Percentiles rank a stretch among this genome's conserved stretches.
phyloP scores from a whole-genome alignment of 2,329 filamentous ascomycete genomes.

The Dactylellina drechsleri region DNA sequence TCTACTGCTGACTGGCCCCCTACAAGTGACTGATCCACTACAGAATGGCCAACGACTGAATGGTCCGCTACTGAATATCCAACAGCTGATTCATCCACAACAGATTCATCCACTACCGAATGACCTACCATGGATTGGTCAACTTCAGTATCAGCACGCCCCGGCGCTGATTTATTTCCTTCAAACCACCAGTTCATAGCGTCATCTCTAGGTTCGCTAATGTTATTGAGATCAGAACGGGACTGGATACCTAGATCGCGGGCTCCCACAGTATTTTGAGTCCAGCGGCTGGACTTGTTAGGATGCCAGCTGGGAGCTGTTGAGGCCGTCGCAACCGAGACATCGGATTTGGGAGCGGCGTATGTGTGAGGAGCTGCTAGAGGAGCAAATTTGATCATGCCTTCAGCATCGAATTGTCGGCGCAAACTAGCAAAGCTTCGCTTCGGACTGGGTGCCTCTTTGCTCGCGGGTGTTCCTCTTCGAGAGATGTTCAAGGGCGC shows the following conservation, averaged over 20 bases:
- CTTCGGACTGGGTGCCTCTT: conserved; percentile 27
- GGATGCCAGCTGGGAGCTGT: conserved; percentile 48
- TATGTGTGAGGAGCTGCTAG: conserved; percentile 33
- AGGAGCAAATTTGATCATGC: conserved; percentile 38
- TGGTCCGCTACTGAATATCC: conserved; percentile 37
- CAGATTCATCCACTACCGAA: conserved; percentile 26
- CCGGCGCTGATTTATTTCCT: conserved; percentile 24
- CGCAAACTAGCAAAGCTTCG: conserved; percentile 49
- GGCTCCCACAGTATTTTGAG: conserved; percentile 28
- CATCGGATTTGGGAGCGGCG: conserved; percentile 32
- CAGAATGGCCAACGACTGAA: conserved; percentile 20
- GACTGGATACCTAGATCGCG: conserved; percentile 47
- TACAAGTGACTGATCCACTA: conserved; percentile 17
- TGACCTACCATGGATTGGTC: conserved; percentile 41
- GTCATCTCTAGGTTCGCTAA: conserved; percentile 28
- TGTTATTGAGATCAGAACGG: conserved; percentile 37
- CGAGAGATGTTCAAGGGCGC: conserved; percentile 50
- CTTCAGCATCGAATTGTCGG: conserved; percentile 42
- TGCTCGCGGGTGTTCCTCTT: conserved; percentile 36
- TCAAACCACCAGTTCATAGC: conserved; percentile 55
- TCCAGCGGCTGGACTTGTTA: conserved; percentile 48
- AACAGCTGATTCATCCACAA: conserved; percentile 22
- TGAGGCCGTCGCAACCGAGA: conserved; percentile 44
- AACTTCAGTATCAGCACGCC: conserved; percentile 38
- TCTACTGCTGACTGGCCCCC: conserved; percentile 18